A percentile compares a stretch with the other conserved stretches of the same genome.
Conservation (phyloP, 2,329 filamentous ascomycete genomes). For the Arthrinium phaeospermum region DNA sequence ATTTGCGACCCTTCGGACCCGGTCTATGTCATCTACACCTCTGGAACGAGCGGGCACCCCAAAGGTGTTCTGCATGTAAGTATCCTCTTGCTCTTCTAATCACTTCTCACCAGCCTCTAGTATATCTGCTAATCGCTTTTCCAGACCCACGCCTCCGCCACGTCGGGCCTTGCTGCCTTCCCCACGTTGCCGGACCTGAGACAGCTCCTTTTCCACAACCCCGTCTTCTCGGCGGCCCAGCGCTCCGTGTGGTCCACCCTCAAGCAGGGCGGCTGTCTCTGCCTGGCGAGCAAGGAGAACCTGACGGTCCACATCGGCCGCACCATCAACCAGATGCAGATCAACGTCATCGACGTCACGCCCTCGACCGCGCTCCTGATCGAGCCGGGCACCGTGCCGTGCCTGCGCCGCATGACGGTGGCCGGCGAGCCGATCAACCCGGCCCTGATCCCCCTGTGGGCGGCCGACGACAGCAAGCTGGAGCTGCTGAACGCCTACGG, state of each 20-base stretch:
- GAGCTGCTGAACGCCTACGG: conserved; percentile 24
- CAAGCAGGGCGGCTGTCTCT: conserved; percentile 23
- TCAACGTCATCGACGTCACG: conserved; percentile 23
- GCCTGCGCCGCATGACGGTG: conserved; percentile 21
- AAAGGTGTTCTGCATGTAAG: conserved; percentile 18
- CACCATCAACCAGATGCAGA: conserved; percentile 23
- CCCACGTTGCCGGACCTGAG: conserved; percentile 20
- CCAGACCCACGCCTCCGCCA: conserved; percentile 20
- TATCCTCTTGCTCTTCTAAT: neutral
- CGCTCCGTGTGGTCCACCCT: conserved; percentile 22
- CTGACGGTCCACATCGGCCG: conserved; percentile 19
- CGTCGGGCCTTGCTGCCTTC: conserved; percentile 23
- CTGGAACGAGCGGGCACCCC: neutral
- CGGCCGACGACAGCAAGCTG: neutral
- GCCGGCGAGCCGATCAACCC: conserved; percentile 24
- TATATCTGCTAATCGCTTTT: no score
- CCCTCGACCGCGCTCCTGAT: conserved; percentile 20
- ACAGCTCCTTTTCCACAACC: conserved; percentile 24
- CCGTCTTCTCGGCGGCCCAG: conserved; percentile 25
- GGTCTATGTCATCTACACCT: conserved; percentile 17
- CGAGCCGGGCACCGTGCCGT: conserved; percentile 19
- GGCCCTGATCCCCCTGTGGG: conserved; percentile 21
- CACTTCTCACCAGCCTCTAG: no score
- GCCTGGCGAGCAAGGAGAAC: conserved; percentile 21
- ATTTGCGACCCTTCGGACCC: conserved; percentile 20